Evolutionary conservation across 202 grass and related monocot genomes (phyloP).

Genomic region (Setaria italica): DNA sequence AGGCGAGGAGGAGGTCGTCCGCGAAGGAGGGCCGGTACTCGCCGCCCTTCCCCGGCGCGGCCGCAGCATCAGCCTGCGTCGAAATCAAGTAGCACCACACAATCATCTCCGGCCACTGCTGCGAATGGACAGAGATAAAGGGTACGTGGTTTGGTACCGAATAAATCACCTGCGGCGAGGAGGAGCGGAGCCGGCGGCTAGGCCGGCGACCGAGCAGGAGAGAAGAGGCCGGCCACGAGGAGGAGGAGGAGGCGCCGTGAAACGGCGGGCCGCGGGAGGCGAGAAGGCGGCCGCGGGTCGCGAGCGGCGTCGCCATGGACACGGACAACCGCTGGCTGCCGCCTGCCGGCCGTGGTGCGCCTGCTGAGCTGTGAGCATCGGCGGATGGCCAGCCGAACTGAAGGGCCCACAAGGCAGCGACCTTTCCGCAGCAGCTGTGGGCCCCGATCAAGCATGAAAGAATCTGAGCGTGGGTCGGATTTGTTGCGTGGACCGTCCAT

Average conservation of each 20-base stretch:
- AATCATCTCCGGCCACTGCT: neutral
- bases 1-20: constrained; percentile 63
- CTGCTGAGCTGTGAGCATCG: too few species aligned
- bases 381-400: neutral
- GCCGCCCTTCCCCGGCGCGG: neutral
- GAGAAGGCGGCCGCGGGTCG: neutral
- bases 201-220: neutral
- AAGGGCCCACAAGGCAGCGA: neutral
- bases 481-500: too few species aligned
- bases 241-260: neutral
- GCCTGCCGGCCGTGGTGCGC: neutral
- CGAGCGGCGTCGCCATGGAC: constrained; percentile 33
- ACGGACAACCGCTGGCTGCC: neutral
- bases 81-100: neutral
- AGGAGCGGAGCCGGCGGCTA: constrained; percentile 24
- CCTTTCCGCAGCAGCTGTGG: neutral
- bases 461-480: too few species aligned
- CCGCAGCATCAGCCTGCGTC: constrained; percentile 44
- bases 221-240: neutral
- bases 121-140: neutral
- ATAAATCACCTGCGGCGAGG: constrained; percentile 40
- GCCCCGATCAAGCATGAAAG: neutral
- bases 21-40: constrained; percentile 62
- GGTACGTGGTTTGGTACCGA: neutral
- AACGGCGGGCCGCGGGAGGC: neutral